phyloP scores from a whole-genome alignment of 1,139 yeast genomes.

The Pichia sp. region DNA sequence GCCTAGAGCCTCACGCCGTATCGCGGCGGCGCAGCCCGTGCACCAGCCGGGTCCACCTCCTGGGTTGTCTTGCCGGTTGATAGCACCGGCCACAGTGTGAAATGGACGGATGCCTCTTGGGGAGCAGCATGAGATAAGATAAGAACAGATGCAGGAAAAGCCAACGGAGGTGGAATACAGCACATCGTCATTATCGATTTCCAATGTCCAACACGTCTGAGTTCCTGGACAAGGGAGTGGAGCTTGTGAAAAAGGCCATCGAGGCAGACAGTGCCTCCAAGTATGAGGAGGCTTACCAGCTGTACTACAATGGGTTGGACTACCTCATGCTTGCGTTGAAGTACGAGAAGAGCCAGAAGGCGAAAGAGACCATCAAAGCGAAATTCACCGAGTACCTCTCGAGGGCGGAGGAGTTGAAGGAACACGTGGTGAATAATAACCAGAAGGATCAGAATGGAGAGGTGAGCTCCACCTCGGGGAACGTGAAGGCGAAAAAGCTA shows the following conservation, averaged over 20 bases:
- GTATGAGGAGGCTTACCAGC: constrained; percentile 90
- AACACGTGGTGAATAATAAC: constrained; percentile 70
- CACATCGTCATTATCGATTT: neutral
- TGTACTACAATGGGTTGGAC: constrained; percentile 90
- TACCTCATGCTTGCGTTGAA: constrained; percentile 94
- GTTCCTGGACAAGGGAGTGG: constrained; percentile 88
- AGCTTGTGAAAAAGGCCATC: constrained; percentile 88
- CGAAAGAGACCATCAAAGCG: constrained; percentile 82
- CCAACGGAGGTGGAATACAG: neutral
- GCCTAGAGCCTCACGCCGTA: neutral
- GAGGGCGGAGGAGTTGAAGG: constrained; percentile 92
- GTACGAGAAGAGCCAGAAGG: constrained; percentile 87
- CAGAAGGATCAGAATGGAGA: constrained; percentile 47
- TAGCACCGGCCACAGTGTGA: too few relatives aligned
- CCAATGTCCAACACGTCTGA: constrained; percentile 54
- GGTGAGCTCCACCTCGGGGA: constrained; percentile 47
- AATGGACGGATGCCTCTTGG: neutral
- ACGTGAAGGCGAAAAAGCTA: constrained; percentile 55
- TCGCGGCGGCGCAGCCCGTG: neutral
- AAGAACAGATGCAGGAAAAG: neutral
- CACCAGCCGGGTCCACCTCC: neutral
- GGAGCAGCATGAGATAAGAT: neutral
- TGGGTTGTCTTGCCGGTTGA: neutral
- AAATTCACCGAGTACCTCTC: constrained; percentile 89
- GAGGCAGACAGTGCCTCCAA: constrained; percentile 89